These are phyloP conservation scores for Ilex paraguariensis DNA, from an alignment of 305 asterid genomes.

Conservation along the genomic window DNA sequence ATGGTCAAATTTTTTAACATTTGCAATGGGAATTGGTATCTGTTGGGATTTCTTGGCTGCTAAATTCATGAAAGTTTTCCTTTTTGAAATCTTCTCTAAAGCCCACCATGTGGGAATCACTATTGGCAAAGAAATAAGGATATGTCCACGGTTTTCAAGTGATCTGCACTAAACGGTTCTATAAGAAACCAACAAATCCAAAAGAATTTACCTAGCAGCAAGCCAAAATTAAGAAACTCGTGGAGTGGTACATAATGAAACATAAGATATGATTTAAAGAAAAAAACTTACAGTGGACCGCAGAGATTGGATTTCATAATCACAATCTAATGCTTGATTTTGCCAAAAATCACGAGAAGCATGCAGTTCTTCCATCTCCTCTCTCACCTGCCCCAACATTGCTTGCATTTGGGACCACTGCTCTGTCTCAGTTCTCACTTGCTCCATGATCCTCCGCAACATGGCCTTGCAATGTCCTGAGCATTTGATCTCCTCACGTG, in stretches of 20 bases:
- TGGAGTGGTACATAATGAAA: not conserved
- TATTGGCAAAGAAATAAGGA: no score
- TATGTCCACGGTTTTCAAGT: not conserved
- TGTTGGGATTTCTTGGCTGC: no score
- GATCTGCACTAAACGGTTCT: not conserved
- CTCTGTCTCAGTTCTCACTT: slow-evolving; percentile 88
- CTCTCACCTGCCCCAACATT: slow-evolving; percentile 67
- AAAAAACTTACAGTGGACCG: slow-evolving; percentile 41
- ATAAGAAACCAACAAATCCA: not conserved
- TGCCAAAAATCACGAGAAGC: slow-evolving; percentile 72
- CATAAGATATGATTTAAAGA: not conserved
- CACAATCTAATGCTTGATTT: slow-evolving; percentile 44
- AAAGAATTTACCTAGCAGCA: not conserved
- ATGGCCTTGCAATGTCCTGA: slow-evolving; percentile 75
- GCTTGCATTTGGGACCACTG: slow-evolving; percentile 95
- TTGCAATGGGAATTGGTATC: no score
- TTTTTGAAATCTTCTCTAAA: no score
- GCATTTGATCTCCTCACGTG: slow-evolving; percentile 49
- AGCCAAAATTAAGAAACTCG: no score
- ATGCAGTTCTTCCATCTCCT: slow-evolving; percentile 73
- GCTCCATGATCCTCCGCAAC: slow-evolving; percentile 60
- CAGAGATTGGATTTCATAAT: slow-evolving; percentile 41
- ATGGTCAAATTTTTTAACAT: no score
- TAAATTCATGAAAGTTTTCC: no score
- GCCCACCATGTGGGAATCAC: no score